A percentile compares a stretch with the other conserved stretches of the same genome.
Evolutionary conservation across 768 basidiomycete genomes (phyloP).

Genomic region (Pulveroboletus sp.): DNA sequence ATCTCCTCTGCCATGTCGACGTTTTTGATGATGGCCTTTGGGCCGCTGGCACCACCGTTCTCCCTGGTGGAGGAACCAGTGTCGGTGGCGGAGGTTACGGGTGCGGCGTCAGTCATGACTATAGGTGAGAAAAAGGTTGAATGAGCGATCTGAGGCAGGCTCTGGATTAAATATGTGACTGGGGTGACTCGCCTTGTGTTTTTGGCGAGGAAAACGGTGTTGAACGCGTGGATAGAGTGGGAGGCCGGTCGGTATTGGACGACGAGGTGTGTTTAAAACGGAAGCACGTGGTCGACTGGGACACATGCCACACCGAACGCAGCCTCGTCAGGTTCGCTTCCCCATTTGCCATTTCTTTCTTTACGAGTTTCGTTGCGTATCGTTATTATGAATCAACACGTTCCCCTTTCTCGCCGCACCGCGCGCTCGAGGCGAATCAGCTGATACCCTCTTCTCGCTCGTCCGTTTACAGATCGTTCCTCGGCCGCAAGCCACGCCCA

Average conservation of each 20-base stretch:
- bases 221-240: conserved; percentile 16
- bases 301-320: conserved; percentile 2
- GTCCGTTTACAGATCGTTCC: not conserved
- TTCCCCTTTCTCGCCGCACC: conserved; percentile 1
- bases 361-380: not conserved
- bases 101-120: conserved; percentile 56
- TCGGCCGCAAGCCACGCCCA: not conserved
- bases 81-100: conserved; percentile 53
- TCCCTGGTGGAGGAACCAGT: conserved; percentile 41
- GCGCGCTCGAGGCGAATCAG: not conserved
- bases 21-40: conserved; percentile 92
- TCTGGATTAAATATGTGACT: conserved; percentile 25
- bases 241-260: conserved; percentile 10
- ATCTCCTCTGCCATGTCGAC: conserved; percentile 96
- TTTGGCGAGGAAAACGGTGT: conserved; percentile 14
- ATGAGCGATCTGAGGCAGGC: not conserved
- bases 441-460: conserved; percentile 1
- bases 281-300: conserved; percentile 14
- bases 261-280: conserved; percentile 15
- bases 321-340: conserved; percentile 1
- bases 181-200: conserved; percentile 24
- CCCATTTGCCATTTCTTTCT: not conserved
- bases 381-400: conserved; percentile 4
- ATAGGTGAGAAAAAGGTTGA: not conserved
- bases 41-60: conserved; percentile 35